These are phyloP conservation scores for Miscanthus lutarioriparius DNA, from an alignment of 176 grass and related monocot genomes.

Conservation along the genomic window DNA sequence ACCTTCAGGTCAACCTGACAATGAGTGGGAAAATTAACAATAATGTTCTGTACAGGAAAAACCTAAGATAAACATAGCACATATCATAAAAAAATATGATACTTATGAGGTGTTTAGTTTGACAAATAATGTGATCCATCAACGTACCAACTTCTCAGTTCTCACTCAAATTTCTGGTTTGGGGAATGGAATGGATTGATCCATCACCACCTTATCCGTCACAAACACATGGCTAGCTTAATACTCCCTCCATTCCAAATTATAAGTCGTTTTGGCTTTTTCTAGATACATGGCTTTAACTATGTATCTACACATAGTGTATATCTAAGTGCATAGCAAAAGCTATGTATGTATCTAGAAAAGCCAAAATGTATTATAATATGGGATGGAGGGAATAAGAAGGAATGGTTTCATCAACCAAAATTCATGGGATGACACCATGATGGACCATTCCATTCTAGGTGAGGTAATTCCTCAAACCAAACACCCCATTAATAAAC, in stretches of 20 bases:
- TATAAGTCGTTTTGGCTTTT: neutral
- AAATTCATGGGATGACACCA: neutral
- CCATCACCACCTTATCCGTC: neutral
- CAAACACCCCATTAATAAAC: neutral
- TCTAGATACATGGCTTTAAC: too few relatives aligned
- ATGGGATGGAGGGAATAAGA: neutral
- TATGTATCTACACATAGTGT: too few relatives aligned
- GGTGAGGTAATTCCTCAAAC: neutral
- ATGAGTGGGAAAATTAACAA: neutral
- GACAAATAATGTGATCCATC: neutral
- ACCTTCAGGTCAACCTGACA: conserved; percentile 94
- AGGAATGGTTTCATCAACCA: neutral
- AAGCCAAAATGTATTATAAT: too few relatives aligned
- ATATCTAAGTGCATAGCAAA: too few relatives aligned
- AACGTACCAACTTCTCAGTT: neutral
- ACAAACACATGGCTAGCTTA: neutral
- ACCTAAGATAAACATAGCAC: neutral
- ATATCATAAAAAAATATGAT: neutral
- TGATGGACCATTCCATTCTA: neutral
- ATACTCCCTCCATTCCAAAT: neutral
- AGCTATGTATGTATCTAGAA: too few relatives aligned
- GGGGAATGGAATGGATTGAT: neutral
- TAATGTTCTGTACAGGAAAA: neutral
- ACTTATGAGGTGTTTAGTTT: neutral
- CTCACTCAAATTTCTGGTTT: neutral